Evolutionary conservation across 2,329 filamentous ascomycete species (phyloP).

Genomic region (Ophiostoma piceae): DNA sequence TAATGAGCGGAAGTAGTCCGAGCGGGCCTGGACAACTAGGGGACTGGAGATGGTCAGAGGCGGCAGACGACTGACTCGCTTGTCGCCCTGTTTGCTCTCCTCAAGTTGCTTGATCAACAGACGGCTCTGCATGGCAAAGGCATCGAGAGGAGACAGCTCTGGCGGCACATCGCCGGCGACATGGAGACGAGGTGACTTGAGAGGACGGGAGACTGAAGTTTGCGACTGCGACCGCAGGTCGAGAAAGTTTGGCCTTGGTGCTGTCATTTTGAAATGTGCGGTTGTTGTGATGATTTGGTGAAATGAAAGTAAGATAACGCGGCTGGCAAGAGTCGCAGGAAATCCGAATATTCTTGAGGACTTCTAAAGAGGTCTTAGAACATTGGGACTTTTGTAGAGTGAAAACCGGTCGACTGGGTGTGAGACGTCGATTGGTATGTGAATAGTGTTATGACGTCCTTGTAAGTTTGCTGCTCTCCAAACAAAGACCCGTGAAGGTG

Average conservation of each 20-base stretch:
- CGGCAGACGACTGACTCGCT: slow-evolving; percentile 77
- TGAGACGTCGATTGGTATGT: slow-evolving; percentile 5
- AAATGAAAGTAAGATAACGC: neutral
- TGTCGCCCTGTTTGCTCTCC: slow-evolving; percentile 66
- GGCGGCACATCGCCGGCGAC: slow-evolving; percentile 78
- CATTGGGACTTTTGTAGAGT: slow-evolving; percentile 5
- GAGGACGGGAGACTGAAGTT: slow-evolving; percentile 49
- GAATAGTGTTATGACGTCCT: neutral
- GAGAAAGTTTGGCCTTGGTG: slow-evolving; percentile 51
- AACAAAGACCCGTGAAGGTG: neutral
- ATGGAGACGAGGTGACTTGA: slow-evolving; percentile 69
- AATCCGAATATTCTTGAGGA: neutral
- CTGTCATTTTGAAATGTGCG: slow-evolving; percentile 41
- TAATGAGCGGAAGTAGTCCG: slow-evolving; percentile 73
- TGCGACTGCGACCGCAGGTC: slow-evolving; percentile 56
- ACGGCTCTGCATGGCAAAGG: slow-evolving; percentile 86
- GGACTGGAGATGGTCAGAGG: slow-evolving; percentile 79
- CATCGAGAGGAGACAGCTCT: slow-evolving; percentile 88
- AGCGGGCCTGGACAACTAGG: slow-evolving; percentile 65
- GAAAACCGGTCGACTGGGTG: slow-evolving; percentile 1
- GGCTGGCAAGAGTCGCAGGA: neutral
- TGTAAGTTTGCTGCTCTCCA: neutral
- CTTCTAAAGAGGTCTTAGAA: neutral
- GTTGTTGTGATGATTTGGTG: neutral
- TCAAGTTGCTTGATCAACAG: slow-evolving; percentile 82